These are phyloP conservation scores for Chlamydomonas sphaeroides DNA, from an alignment of 139 green algal genomes.

Conservation along the genomic window DNA sequence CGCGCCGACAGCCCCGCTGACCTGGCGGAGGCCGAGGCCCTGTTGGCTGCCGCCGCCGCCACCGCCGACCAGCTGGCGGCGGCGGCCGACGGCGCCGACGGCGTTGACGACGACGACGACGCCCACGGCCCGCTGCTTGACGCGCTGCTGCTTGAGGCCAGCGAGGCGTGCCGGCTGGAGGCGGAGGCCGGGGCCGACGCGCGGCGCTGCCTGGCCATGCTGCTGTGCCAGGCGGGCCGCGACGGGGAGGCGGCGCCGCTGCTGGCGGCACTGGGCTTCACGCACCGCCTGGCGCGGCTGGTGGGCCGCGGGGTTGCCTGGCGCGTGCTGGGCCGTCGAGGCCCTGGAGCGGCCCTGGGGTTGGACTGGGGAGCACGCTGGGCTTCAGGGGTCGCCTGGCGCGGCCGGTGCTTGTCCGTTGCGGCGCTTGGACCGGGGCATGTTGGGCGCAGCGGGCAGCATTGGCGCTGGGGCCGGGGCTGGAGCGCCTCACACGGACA, in stretches of 20 bases:
- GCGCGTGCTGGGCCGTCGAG: too few relatives aligned
- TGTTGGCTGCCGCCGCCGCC: conserved; percentile 12
- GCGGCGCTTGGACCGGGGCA: too few relatives aligned
- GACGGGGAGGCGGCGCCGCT: conserved; percentile 27
- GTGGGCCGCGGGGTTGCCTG: conserved; percentile 28
- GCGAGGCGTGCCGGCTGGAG: conserved; percentile 45
- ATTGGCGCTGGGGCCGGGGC: too few relatives aligned
- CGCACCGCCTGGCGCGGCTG: conserved; percentile 37
- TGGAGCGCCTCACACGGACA: too few relatives aligned
- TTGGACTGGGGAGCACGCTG: too few relatives aligned
- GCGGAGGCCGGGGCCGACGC: conserved; percentile 32
- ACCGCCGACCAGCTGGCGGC: conserved; percentile 21
- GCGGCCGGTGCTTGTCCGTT: too few relatives aligned
- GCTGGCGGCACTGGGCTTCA: conserved; percentile 39
- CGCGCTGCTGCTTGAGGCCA: conserved; percentile 29
- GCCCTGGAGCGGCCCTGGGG: too few relatives aligned
- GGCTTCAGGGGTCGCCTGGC: too few relatives aligned
- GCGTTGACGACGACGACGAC: too few relatives aligned
- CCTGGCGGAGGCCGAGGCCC: conserved; percentile 28
- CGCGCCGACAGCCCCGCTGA: background rate
- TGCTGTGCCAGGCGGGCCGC: conserved; percentile 52
- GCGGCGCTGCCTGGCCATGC: conserved; percentile 44
- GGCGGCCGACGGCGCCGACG: too few relatives aligned
- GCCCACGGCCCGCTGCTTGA: background rate
- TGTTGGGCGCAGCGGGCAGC: too few relatives aligned